phyloP scores from a whole-genome alignment of 768 basidiomycete genomes.

The Mycena kentingensis region DNA sequence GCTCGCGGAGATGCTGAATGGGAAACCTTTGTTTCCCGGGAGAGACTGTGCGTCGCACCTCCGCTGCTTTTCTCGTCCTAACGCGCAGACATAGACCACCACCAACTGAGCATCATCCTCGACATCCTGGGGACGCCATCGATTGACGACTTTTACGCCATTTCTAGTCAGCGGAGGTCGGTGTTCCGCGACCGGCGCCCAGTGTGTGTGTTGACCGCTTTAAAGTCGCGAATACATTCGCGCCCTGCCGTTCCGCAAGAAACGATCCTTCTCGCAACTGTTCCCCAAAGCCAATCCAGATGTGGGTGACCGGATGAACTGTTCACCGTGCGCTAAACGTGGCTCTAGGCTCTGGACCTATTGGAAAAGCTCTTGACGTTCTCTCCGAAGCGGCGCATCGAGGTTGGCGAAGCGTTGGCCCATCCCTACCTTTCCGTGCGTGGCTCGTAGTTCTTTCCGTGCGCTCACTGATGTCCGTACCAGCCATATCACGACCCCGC shows the following conservation, averaged over 20 bases:
- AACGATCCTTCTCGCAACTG: slow-evolving; percentile 65
- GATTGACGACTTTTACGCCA: slow-evolving; percentile 94
- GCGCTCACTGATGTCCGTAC: neutral
- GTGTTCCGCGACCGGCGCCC: neutral
- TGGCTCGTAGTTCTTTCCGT: neutral
- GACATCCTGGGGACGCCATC: slow-evolving; percentile 91
- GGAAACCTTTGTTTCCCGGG: slow-evolving; percentile 95
- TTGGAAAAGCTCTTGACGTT: slow-evolving; percentile 83
- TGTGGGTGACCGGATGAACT: slow-evolving; percentile 38
- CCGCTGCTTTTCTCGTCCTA: neutral
- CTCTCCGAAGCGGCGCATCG: slow-evolving; percentile 84
- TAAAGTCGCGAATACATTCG: slow-evolving; percentile 84
- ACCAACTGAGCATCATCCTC: slow-evolving; percentile 90
- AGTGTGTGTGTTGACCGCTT: slow-evolving; percentile 1
- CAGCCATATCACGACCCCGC: slow-evolving; percentile 87
- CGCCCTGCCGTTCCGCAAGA: slow-evolving; percentile 84
- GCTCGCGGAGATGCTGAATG: slow-evolving; percentile 87
- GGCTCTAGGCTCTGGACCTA: slow-evolving; percentile 67
- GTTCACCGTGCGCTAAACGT: neutral
- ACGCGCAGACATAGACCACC: slow-evolving; percentile 62
- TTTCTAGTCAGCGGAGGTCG: slow-evolving; percentile 62
- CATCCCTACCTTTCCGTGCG: slow-evolving; percentile 81
- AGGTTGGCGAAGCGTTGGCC: slow-evolving; percentile 81
- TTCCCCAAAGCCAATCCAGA: slow-evolving; percentile 76
- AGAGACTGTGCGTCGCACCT: slow-evolving; percentile 68